These are phyloP conservation scores for Lactarius indigo DNA, from an alignment of 768 basidiomycete genomes.

Conservation along the genomic window DNA sequence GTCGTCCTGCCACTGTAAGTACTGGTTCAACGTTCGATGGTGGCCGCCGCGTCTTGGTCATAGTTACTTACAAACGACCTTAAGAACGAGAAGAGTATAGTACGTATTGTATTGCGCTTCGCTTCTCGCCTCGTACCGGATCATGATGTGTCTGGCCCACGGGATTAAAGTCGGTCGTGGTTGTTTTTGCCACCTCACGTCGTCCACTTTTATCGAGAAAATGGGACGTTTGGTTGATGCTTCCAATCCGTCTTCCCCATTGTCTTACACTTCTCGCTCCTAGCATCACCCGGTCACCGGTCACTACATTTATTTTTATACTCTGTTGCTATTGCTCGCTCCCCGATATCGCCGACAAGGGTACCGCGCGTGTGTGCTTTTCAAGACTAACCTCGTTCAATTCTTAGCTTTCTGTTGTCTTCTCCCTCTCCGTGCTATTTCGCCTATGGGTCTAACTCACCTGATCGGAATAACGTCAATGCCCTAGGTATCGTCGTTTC, in stretches of 20 bases:
- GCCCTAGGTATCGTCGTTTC: background rate
- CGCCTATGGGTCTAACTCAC: background rate
- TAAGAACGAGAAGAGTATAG: background rate
- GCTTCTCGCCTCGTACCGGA: background rate
- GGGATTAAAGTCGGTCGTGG: background rate
- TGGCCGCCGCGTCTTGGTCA: background rate
- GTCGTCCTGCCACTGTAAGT: background rate
- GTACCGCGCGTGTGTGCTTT: background rate
- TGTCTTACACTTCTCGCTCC: background rate
- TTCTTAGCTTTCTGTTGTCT: background rate
- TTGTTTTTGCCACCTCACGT: background rate
- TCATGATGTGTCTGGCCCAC: background rate
- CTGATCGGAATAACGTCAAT: background rate
- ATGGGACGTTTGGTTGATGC: background rate
- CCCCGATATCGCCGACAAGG: background rate
- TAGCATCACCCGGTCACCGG: background rate
- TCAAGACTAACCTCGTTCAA: background rate
- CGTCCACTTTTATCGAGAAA: too few species aligned
- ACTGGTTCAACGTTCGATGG: background rate
- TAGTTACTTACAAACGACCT: background rate
- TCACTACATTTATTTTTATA: background rate
- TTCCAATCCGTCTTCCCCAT: background rate
- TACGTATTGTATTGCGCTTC: background rate
- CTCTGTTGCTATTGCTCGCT: background rate
- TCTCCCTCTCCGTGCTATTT: background rate